Base-by-base conservation (phyloP, 768 basidiomycete genomes). In the Suillus weaverae region DNA sequence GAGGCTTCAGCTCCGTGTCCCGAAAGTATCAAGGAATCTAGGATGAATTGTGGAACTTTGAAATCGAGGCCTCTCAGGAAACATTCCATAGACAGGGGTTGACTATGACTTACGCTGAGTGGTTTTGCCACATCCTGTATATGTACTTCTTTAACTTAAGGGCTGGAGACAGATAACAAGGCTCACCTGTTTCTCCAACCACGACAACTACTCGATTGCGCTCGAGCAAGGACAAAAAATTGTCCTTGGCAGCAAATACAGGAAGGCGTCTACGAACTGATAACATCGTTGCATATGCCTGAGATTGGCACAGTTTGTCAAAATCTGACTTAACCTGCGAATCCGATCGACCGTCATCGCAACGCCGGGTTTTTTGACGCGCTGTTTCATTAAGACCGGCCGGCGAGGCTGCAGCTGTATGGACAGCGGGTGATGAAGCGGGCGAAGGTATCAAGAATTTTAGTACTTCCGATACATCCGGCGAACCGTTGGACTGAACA, bases 111-210 rank as follows among this genome's bases (percentile, higher is more conserved):
- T 69, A 93, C 91, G 71, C 71, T 95, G 94, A 0, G 94, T 95
- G 2, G 94, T 95, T 76, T 98, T 98, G 33, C 95, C 95, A 60
- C 90, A 94, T 57, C 95, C 91, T 84, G 71, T 65, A 44, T 39
- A 35, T 60, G 50, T 22, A 35, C 54, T 38, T 22, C 30, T 32
- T 38, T 71, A 22, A 73, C 60, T 30, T 35, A 36, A 61, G 3
- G 41, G 26, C 2, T 33, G 32, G 14, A 50, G 7, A 46, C 14
- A 59, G 43, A 46, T 59, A 33, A 13, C 50, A 18, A 20, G 11
- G 59, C 79, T 68, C 41, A 91, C 91, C 92, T 60, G 93, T 95
- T 77, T 97, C 95, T 51, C 96, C 96, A 5, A 96, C 91, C 0
- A 97, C 89, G 0, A 98, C 84, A 1, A 95, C 84, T 4, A 90